A percentile compares a stretch with the other conserved stretches of the same genome.
Conservation (phyloP, 2,329 filamentous ascomycete species). For the Xylariomycetidae sp. region DNA sequence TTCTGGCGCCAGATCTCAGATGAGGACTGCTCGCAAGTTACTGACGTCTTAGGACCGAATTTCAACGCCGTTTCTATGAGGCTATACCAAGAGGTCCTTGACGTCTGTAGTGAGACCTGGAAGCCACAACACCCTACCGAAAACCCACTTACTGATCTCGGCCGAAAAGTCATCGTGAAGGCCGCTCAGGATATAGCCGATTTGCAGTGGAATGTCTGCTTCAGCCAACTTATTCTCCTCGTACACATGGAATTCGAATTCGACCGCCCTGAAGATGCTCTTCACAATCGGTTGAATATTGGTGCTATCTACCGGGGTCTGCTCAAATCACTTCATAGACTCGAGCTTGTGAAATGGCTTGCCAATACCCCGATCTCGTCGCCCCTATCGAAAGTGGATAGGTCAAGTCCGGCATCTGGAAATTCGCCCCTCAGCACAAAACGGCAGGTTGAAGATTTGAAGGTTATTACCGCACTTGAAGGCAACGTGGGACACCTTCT, state of each 20-base stretch:
- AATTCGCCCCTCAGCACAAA: constrained; percentile 29
- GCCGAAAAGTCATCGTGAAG: constrained; percentile 68
- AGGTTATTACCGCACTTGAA: constrained; percentile 54
- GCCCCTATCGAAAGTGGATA: constrained; percentile 38
- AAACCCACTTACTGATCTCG: constrained; percentile 65
- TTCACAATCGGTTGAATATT: constrained; percentile 58
- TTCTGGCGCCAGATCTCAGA: constrained; percentile 78
- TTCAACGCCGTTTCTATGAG: constrained; percentile 54
- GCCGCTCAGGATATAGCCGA: constrained; percentile 76
- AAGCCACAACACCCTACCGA: constrained; percentile 26
- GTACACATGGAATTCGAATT: constrained; percentile 83
- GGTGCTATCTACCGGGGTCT: constrained; percentile 66
- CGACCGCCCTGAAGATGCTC: constrained; percentile 65
- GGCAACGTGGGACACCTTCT: constrained; percentile 60
- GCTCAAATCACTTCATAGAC: constrained; percentile 64
- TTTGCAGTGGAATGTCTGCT: constrained; percentile 67
- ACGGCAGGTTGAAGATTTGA: constrained; percentile 40
- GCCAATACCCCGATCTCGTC: constrained; percentile 53
- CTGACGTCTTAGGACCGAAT: constrained; percentile 61
- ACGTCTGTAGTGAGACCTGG: constrained; percentile 39
- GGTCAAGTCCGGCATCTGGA: constrained; percentile 30
- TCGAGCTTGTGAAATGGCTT: constrained; percentile 71
- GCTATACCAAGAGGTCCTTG: constrained; percentile 49
- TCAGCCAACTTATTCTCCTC: constrained; percentile 77
- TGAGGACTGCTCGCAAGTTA: constrained; percentile 70